Percentiles rank a stretch among this genome's conserved stretches.
phyloP scores from a whole-genome alignment of 148 eudicot species.

The Nepenthes mirabilis region DNA sequence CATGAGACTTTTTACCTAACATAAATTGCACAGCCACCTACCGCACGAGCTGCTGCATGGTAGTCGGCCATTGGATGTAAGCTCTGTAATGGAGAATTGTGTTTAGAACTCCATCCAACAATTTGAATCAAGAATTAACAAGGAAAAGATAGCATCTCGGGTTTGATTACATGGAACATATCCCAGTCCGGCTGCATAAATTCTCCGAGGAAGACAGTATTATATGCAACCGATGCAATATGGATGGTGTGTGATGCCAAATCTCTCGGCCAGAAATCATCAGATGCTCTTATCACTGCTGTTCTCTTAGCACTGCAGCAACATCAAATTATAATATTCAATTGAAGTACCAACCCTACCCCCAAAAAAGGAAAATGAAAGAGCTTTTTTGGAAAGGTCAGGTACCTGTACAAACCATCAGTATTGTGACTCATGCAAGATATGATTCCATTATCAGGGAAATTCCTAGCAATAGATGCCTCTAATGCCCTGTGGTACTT shows the following conservation, averaged over 20 bases:
- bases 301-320: slow-evolving; percentile 44
- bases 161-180: slow-evolving; percentile 69
- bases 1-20: slow-evolving; percentile 38
- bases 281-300: slow-evolving; percentile 81
- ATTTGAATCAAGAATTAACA: background rate
- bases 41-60: slow-evolving; percentile 90
- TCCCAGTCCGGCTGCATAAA: slow-evolving; percentile 98
- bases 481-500: slow-evolving; percentile 81
- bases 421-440: slow-evolving; percentile 90
- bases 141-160: background rate
- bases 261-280: slow-evolving; percentile 85
- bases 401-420: slow-evolving; percentile 78
- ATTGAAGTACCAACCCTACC: no score
- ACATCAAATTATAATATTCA: background rate
- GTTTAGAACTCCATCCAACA: background rate
- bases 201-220: slow-evolving; percentile 74
- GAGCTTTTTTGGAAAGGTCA: slow-evolving; percentile 2
- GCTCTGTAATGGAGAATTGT: slow-evolving; percentile 34
- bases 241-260: slow-evolving; percentile 93
- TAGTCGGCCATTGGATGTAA: slow-evolving; percentile 91
- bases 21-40: slow-evolving; percentile 86
- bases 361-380: background rate
- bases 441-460: slow-evolving; percentile 76
- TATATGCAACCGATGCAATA: slow-evolving; percentile 87
- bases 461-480: slow-evolving; percentile 61